Evolutionary conservation across 805 yeast species (phyloP).

Genomic region (Kazachstania kunashirensis): DNA sequence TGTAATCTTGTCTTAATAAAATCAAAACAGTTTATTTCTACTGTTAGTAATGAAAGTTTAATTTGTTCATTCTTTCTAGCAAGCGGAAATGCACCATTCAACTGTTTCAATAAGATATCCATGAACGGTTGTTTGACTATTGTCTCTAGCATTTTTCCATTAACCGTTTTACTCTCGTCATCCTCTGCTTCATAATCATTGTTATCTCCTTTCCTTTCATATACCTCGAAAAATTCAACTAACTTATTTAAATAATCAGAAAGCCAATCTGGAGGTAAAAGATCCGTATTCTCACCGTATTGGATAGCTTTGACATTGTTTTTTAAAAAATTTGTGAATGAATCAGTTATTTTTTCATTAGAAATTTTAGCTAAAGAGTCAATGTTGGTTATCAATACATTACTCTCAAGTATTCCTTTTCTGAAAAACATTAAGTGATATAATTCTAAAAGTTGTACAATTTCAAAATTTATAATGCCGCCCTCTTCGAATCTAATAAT

Average conservation of each 20-base stretch:
- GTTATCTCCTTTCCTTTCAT: conserved; percentile 31
- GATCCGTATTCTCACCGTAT: conserved; percentile 29
- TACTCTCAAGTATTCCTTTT: conserved; percentile 30
- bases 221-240: conserved; percentile 47
- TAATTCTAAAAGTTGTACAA: conserved; percentile 54
- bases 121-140: conserved; percentile 36
- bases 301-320: conserved; percentile 17
- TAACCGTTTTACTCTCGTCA: conserved; percentile 20
- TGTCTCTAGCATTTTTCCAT: conserved; percentile 31
- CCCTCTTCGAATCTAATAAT: conserved; percentile 56
- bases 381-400: conserved; percentile 16
- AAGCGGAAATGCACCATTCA: conserved; percentile 23
- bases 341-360: conserved; percentile 15
- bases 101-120: conserved; percentile 20
- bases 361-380: conserved; percentile 13
- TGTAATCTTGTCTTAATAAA: conserved; percentile 43
- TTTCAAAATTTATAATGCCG: conserved; percentile 44
- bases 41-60: conserved; percentile 29
- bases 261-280: conserved; percentile 80
- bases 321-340: conserved; percentile 16
- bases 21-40: conserved; percentile 52
- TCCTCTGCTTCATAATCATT: conserved; percentile 26
- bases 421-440: conserved; percentile 56
- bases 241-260: conserved; percentile 41
- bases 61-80: conserved; percentile 21